Evolutionary conservation across 805 yeast genomes (phyloP), one percentile per base, ranked within the genome.

Genomic region (Isabelozyma heimii): DNA sequence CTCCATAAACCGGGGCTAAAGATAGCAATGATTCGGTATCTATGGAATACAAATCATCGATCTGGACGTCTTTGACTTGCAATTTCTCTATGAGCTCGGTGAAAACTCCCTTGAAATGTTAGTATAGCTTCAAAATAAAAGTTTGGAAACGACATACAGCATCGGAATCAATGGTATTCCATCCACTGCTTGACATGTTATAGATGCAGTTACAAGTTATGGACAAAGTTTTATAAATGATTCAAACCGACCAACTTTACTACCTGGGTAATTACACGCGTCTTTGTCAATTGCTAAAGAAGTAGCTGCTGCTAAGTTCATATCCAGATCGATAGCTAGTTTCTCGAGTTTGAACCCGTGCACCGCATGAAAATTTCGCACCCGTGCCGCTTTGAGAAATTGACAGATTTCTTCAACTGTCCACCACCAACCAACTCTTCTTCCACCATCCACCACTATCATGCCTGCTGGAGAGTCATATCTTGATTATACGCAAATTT

Each of bases 101-200:
- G 64, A 84, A 84, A 7, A 84, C 82, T 3, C 86, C 84, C 77
- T 77, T 44, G 2, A 14, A 43, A 42, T 44, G 61, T 60, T 49
- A 55, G 53, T 48, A 44, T 43, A 28, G 14, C 12, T 40, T 6
- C 24, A 20, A 20, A 20, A 20, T 20, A 20, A 6, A 20, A 6
- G 4, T 20, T 20, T 5, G 24, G 24, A 20, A 20, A 20, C 24
- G 24, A 64, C 67, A 42, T 60, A 73, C 84, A 0, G 86, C 85
- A 61, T 83, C 88, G 4, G 86, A 81, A 53, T 82, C 87, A 37
- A 83, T 81, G 1, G 86, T 81, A 56, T 81, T 82, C 88, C 88
- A 83, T 2, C 77, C 76, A 27, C 45, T 38, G 14, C 50, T 51
- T 30, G 52, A 42, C 52, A 52, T 53, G 10, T 30, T 30, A 10